A percentile compares a stretch with the other conserved stretches of the same genome.
Evolutionary conservation across 768 basidiomycete species (phyloP).

Genomic region (Mycena vitilis): DNA sequence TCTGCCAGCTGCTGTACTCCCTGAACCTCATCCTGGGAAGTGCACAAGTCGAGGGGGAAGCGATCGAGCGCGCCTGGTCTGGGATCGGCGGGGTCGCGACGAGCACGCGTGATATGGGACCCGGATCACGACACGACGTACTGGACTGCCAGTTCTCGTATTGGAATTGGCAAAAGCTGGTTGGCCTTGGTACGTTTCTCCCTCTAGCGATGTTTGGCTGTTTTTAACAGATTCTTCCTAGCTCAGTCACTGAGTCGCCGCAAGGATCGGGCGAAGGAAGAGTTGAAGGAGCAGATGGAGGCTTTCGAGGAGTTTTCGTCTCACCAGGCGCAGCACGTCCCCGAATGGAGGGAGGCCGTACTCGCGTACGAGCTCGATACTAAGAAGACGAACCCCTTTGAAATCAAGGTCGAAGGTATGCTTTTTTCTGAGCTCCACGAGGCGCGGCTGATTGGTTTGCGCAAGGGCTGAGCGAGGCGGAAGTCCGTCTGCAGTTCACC

Average conservation of each 20-base stretch:
- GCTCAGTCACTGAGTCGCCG: not conserved
- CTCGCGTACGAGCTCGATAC: too few relatives aligned
- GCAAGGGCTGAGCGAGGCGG: slow-evolving; percentile 5
- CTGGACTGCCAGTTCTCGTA: slow-evolving; percentile 40
- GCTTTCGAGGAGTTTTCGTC: too few relatives aligned
- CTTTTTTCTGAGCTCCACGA: too few relatives aligned
- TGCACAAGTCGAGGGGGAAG: not conserved
- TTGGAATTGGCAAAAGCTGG: slow-evolving; percentile 32
- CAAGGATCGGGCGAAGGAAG: not conserved
- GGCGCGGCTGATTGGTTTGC: too few relatives aligned
- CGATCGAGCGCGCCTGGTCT: not conserved
- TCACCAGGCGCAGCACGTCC: too few relatives aligned
- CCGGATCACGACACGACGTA: slow-evolving; percentile 36
- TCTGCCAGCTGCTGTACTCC: not conserved
- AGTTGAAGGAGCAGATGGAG: too few relatives aligned
- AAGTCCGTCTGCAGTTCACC: not conserved
- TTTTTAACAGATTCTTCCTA: too few relatives aligned
- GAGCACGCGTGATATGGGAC: slow-evolving; percentile 46
- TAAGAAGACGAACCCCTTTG: too few relatives aligned
- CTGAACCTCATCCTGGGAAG: not conserved
- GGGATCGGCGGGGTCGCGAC: slow-evolving; percentile 34
- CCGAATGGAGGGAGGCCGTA: too few relatives aligned
- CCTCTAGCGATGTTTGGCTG: too few relatives aligned
- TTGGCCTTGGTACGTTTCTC: not conserved
- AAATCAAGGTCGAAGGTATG: not conserved